A percentile compares a stretch with the other conserved stretches of the same genome.
These are phyloP conservation scores for Phytophthora cajani DNA, from an alignment of 352 stramenopile species.

Conservation along the genomic window DNA sequence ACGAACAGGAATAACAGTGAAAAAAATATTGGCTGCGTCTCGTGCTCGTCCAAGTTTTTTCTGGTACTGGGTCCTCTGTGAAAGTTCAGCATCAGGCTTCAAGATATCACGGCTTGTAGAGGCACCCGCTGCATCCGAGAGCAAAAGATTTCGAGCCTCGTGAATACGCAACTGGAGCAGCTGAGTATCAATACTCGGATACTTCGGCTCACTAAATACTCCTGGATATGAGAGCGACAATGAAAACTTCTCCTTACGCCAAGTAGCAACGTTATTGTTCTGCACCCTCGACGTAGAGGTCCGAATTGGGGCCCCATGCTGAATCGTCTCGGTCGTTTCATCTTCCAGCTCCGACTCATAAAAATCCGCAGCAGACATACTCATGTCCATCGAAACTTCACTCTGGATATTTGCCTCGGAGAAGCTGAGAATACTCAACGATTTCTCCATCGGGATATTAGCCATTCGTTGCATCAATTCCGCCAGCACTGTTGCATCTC, in stretches of 20 bases:
- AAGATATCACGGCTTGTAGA: not conserved
- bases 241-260: conserved; percentile 70
- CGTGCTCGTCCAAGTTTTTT: conserved; percentile 19
- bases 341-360: conserved; percentile 43
- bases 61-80: conserved; percentile 4
- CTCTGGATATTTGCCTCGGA: conserved; percentile 51
- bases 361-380: conserved; percentile 10
- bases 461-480: conserved; percentile 56
- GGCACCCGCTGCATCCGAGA: conserved; percentile 14
- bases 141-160: conserved; percentile 48
- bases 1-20: conserved; percentile 70
- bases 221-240: conserved; percentile 70
- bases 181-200: conserved; percentile 39
- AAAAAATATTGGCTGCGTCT: conserved; percentile 61
- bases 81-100: conserved; percentile 10
- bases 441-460: conserved; percentile 46
- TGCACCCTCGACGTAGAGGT: conserved; percentile 40
- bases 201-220: conserved; percentile 56
- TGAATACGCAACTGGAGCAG: conserved; percentile 57
- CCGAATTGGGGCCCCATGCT: conserved; percentile 44
- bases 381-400: conserved; percentile 14
- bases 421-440: conserved; percentile 66
- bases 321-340: conserved; percentile 55
- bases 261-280: conserved; percentile 35
- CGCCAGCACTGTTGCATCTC: conserved; percentile 59